phyloP scores from a whole-genome alignment of 2,329 filamentous ascomycete species.

The Hypoxylon sp. region DNA sequence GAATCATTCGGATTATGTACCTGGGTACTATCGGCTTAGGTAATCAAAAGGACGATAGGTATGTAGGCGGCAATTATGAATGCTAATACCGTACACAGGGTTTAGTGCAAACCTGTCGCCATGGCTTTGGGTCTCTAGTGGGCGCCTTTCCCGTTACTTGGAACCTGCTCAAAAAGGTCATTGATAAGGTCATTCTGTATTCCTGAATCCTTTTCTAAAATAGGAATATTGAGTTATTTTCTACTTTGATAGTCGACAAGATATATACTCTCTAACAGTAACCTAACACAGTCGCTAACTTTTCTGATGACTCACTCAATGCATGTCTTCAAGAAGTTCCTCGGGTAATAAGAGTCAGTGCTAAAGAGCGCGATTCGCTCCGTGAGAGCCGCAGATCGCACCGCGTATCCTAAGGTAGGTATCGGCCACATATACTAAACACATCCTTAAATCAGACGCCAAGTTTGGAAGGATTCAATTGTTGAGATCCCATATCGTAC shows the following conservation, averaged over 20 bases:
- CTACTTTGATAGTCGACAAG: not conserved
- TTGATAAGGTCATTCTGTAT: not conserved
- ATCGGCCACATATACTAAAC: slow-evolving; percentile 16
- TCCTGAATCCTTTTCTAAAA: not conserved
- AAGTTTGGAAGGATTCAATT: slow-evolving; percentile 16
- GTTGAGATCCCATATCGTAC: slow-evolving; percentile 18
- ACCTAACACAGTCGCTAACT: not conserved
- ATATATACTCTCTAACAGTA: slow-evolving; percentile 2
- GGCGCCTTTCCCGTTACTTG: too few relatives aligned
- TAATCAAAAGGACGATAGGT: not conserved
- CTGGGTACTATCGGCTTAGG: not conserved
- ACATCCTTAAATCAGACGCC: slow-evolving; percentile 6
- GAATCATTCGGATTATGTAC: too few relatives aligned
- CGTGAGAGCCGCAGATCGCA: slow-evolving; percentile 16
- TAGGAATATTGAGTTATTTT: slow-evolving; percentile 6
- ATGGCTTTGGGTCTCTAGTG: not conserved
- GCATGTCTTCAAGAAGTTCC: not conserved
- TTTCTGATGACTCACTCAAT: slow-evolving; percentile 1
- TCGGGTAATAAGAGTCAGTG: slow-evolving; percentile 16
- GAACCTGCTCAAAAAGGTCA: not conserved
- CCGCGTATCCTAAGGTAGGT: not conserved
- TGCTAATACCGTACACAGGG: not conserved
- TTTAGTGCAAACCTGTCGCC: not conserved
- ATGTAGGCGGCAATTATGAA: not conserved
- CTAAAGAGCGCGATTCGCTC: not conserved